These are phyloP conservation scores for Metschnikowia proteae DNA, from an alignment of 805 yeast genomes.

Conservation along the genomic window DNA sequence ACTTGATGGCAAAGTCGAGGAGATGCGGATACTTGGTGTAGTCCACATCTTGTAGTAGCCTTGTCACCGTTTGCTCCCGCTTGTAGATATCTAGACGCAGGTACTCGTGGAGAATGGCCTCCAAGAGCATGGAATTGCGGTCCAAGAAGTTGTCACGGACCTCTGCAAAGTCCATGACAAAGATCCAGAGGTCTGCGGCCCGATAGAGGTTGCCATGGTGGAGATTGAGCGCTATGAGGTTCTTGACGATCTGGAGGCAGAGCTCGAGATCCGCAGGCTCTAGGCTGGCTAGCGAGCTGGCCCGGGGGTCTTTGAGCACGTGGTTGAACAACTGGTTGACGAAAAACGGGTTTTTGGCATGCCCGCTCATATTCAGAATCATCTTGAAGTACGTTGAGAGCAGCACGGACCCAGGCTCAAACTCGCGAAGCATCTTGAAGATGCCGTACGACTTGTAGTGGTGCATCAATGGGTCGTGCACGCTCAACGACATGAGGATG, in stretches of 20 bases:
- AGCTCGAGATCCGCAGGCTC: background rate
- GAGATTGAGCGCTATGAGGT: conserved; percentile 10
- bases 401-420: conserved; percentile 1
- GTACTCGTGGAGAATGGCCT: background rate
- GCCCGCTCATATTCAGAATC: conserved; percentile 9
- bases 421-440: conserved; percentile 7
- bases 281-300: background rate
- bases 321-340: conserved; percentile 18
- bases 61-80: background rate
- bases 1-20: conserved; percentile 15
- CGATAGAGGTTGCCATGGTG: conserved; percentile 13
- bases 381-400: conserved; percentile 5
- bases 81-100: background rate
- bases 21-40: conserved; percentile 6
- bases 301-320: background rate
- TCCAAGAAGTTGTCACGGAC: conserved; percentile 1
- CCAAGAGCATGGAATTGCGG: conserved; percentile 2
- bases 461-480: conserved; percentile 7
- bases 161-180: background rate
- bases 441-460: conserved; percentile 14
- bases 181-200: conserved; percentile 19
- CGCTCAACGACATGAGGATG: conserved; percentile 9
- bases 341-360: conserved; percentile 14
- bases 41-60: background rate
- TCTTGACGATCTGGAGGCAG: background rate